Conservation (phyloP, 1,284 basidiomycete species). For the Boletellus deceptivus region DNA sequence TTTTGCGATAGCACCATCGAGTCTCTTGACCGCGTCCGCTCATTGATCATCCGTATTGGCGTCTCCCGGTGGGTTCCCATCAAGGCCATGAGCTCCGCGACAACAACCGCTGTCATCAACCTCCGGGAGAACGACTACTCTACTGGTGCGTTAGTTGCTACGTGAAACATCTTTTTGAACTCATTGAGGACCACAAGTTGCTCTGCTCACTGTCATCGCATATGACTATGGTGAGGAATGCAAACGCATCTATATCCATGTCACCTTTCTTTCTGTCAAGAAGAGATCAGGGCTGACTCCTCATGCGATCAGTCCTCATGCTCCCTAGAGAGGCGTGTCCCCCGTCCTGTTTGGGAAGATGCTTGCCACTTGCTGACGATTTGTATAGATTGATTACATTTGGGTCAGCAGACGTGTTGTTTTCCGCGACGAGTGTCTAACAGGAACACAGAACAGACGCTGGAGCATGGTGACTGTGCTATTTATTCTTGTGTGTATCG, state of each 20-base stretch:
- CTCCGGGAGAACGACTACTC: background rate
- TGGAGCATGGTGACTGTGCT: background rate
- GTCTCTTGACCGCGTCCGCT: background rate
- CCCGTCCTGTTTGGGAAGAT: background rate
- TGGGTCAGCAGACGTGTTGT: background rate
- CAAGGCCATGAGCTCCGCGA: background rate
- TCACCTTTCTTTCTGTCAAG: background rate
- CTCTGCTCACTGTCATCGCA: background rate
- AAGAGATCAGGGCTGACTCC: background rate
- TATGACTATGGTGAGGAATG: constrained; percentile 3
- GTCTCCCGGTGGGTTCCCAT: background rate
- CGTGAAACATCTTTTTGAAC: background rate
- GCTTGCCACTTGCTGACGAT: background rate
- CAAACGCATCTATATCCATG: background rate
- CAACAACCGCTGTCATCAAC: background rate
- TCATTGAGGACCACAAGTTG: background rate
- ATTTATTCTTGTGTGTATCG: constrained; percentile 2
- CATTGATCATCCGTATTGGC: background rate
- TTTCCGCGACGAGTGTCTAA: background rate
- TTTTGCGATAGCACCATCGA: background rate
- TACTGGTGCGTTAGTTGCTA: background rate
- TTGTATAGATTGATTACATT: constrained; percentile 1
- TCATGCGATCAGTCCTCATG: background rate
- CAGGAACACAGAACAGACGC: background rate
- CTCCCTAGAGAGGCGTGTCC: constrained; percentile 1